A percentile compares a stretch with the other conserved stretches of the same genome.
phyloP scores from a whole-genome alignment of 2,329 filamentous ascomycete genomes.

The Penicillium italicum region DNA sequence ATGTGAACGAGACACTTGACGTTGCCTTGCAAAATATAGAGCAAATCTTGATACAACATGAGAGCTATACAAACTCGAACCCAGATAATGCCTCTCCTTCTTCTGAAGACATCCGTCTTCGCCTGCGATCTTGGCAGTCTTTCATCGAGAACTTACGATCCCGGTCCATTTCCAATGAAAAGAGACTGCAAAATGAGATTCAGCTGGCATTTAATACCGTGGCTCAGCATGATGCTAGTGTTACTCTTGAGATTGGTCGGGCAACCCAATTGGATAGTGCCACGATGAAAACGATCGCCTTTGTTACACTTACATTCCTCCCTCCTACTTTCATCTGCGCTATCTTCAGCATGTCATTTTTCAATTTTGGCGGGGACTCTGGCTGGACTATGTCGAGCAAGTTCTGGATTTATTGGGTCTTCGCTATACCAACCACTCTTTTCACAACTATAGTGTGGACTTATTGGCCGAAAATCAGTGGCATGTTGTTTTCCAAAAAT shows the following conservation, averaged over 20 bases:
- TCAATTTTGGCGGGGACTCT: conserved; percentile 22
- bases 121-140: conserved; percentile 23
- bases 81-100: neutral
- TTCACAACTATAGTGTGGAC: conserved; percentile 16
- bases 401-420: conserved; percentile 33
- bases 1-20: conserved; percentile 30
- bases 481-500: neutral
- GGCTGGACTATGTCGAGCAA: conserved; percentile 23
- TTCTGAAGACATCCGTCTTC: conserved; percentile 17
- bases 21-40: conserved; percentile 24
- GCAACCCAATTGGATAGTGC: conserved; percentile 44
- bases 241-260: conserved; percentile 26
- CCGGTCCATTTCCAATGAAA: conserved; percentile 29
- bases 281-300: conserved; percentile 52
- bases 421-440: conserved; percentile 26
- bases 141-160: conserved; percentile 20
- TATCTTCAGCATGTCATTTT: conserved; percentile 36
- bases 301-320: conserved; percentile 50
- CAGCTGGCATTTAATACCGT: conserved; percentile 32
- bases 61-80: conserved; percentile 3
- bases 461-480: conserved; percentile 13
- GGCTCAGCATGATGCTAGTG: conserved; percentile 28
- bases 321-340: conserved; percentile 51
- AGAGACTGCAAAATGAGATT: conserved; percentile 32
- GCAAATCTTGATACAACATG: conserved; percentile 21